Conservation (phyloP, 129 eudicot genomes). For the Saussurea involucrata region DNA sequence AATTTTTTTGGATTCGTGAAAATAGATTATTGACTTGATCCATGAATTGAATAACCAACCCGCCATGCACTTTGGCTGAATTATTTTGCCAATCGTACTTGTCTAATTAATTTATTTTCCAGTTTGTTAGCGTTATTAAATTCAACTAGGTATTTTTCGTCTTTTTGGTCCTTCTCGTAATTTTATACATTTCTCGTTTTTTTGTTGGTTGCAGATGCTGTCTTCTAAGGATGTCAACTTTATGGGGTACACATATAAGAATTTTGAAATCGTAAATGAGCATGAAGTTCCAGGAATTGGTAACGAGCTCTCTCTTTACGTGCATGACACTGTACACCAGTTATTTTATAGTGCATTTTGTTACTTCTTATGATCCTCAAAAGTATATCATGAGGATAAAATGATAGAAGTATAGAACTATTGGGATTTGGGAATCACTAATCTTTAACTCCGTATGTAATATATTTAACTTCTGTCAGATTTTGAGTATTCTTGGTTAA, state of each 20-base stretch:
- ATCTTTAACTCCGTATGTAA: not conserved
- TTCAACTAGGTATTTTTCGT: not conserved
- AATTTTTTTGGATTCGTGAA: not conserved
- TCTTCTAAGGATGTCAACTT: slow-evolving; percentile 93
- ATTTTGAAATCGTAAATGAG: slow-evolving; percentile 86
- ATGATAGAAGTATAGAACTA: slow-evolving; percentile 11
- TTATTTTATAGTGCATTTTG: not conserved
- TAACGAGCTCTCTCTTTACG: slow-evolving; percentile 30
- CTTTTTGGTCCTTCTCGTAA: not conserved
- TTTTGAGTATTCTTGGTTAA: not conserved
- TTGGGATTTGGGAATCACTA: not conserved
- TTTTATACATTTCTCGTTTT: not conserved
- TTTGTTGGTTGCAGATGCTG: slow-evolving; percentile 65
- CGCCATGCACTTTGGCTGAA: not conserved
- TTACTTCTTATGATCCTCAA: not conserved
- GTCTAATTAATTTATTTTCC: not conserved
- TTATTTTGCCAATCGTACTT: not conserved
- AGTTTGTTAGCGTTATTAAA: slow-evolving; percentile 1
- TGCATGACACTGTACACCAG: not conserved
- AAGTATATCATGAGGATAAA: not conserved
- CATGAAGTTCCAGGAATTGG: slow-evolving; percentile 87
- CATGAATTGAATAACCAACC: not conserved
- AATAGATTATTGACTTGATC: not conserved
- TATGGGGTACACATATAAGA: slow-evolving; percentile 92
- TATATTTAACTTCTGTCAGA: not conserved